phyloP scores from a whole-genome alignment of 352 stramenopile species.

The Phytopythium litorale region DNA sequence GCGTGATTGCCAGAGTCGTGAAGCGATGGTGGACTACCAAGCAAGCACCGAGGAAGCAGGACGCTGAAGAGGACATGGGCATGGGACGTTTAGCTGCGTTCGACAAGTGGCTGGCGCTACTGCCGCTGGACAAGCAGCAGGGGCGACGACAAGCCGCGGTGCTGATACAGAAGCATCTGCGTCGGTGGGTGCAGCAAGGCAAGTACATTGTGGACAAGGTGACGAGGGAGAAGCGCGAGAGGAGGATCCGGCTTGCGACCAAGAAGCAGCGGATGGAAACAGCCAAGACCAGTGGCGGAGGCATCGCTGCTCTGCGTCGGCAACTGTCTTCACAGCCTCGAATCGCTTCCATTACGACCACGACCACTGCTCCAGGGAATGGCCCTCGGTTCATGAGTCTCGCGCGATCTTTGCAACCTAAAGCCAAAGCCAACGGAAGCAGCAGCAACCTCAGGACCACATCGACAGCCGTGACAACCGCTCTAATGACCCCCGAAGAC shows the following conservation, averaged over 20 bases:
- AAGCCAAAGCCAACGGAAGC: conserved; percentile 9
- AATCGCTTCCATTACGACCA: background rate
- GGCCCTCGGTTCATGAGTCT: conserved; percentile 12
- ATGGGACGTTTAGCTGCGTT: conserved; percentile 3
- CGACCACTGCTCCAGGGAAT: background rate
- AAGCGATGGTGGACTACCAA: conserved; percentile 15
- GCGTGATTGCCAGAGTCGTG: conserved; percentile 15
- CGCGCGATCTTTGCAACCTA: conserved; percentile 34
- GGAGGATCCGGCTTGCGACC: conserved; percentile 16
- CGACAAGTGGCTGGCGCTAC: conserved; percentile 20
- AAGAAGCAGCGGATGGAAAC: conserved; percentile 15
- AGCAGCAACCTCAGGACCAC: background rate
- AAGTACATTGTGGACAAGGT: conserved; percentile 27
- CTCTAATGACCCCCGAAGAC: background rate
- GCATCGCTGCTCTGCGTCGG: background rate
- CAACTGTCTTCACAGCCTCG: background rate
- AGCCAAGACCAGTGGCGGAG: background rate
- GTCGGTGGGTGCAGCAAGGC: conserved; percentile 43
- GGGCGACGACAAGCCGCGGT: conserved; percentile 16
- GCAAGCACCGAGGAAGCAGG: background rate
- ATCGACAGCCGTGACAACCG: conserved; percentile 1
- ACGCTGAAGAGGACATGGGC: background rate
- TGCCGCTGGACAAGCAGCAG: conserved; percentile 19
- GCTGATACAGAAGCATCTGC: conserved; percentile 45
- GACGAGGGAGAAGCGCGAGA: conserved; percentile 26